Evolutionary conservation across 306 rosid species (phyloP).

Genomic region (Calophaca sinica): DNA sequence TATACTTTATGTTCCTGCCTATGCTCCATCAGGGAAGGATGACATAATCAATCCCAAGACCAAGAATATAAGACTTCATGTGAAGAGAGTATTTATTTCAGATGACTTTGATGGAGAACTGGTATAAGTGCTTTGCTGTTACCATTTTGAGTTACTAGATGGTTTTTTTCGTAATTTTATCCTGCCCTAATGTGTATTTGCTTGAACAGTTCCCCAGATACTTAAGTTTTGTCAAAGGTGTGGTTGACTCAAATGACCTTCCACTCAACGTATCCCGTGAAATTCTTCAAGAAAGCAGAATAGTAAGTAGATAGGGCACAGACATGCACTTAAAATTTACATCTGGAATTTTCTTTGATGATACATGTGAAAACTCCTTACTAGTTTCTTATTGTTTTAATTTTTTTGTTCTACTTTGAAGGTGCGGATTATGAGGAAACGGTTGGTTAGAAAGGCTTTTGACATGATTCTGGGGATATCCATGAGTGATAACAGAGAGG

Average conservation of each 20-base stretch:
- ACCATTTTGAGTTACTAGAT: constrained; percentile 19
- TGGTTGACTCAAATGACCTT: constrained; percentile 95
- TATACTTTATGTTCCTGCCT: constrained; percentile 88
- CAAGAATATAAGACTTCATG: constrained; percentile 91
- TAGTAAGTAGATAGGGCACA: constrained; percentile 60
- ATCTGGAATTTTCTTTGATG: constrained; percentile 9
- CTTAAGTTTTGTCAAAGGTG: constrained; percentile 94
- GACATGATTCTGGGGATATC: constrained; percentile 98
- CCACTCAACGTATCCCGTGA: constrained; percentile 99
- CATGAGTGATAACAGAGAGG: constrained; percentile 86
- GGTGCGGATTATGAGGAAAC: constrained; percentile 97
- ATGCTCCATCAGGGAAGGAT: constrained; percentile 79
- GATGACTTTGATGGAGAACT: constrained; percentile 98
- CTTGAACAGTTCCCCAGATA: constrained; percentile 86
- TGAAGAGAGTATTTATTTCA: constrained; percentile 96
- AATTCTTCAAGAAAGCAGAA: constrained; percentile 97
- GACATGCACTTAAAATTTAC: constrained; percentile 2
- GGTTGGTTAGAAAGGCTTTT: constrained; percentile 92
- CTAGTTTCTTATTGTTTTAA: constrained; percentile 17
- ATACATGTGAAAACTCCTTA: not conserved
- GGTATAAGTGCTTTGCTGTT: constrained; percentile 58
- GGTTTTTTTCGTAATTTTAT: constrained; percentile 21
- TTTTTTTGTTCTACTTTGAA: constrained; percentile 48
- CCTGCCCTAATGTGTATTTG: constrained; percentile 39
- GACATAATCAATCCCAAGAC: constrained; percentile 90